Percentiles rank a stretch among this genome's conserved stretches.
Evolutionary conservation across 2,329 filamentous ascomycete genomes (phyloP).

Genomic region (Aureobasidium sp.): DNA sequence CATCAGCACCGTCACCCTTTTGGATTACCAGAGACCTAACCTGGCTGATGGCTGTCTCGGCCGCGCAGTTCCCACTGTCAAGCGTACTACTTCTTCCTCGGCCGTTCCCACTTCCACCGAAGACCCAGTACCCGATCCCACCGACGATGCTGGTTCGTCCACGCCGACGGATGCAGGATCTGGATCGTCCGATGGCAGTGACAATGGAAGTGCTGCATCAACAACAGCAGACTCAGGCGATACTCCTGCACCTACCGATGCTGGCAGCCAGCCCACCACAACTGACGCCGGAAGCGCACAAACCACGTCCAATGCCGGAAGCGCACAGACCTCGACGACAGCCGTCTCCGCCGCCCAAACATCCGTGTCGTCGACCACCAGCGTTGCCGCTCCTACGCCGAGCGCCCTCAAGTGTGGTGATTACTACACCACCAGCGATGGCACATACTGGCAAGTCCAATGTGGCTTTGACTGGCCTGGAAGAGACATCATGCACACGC

Average conservation of each 20-base stretch:
- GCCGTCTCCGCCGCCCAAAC: background rate
- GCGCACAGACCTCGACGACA: background rate
- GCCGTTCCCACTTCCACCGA: background rate
- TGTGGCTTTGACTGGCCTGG: background rate
- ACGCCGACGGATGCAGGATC: background rate
- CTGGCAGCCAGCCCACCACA: background rate
- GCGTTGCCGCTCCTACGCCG: background rate
- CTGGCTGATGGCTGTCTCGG: slow-evolving; percentile 7
- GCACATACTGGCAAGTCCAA: background rate
- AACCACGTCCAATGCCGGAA: background rate
- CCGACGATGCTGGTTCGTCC: background rate
- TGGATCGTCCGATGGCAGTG: background rate
- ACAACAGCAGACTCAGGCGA: background rate
- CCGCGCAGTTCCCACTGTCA: background rate
- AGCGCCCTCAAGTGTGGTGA: slow-evolving; percentile 5
- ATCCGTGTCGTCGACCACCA: background rate
- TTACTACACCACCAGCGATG: slow-evolving; percentile 2
- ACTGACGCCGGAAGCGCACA: background rate
- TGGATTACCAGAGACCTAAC: background rate
- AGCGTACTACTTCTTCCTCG: slow-evolving; percentile 1
- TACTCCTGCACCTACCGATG: background rate
- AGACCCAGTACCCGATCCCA: background rate
- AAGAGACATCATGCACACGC: background rate
- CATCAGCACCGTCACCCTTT: background rate
- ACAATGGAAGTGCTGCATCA: background rate